phyloP scores from a whole-genome alignment of 2,329 filamentous ascomycete genomes.

The Ophiostoma tasmaniense region DNA sequence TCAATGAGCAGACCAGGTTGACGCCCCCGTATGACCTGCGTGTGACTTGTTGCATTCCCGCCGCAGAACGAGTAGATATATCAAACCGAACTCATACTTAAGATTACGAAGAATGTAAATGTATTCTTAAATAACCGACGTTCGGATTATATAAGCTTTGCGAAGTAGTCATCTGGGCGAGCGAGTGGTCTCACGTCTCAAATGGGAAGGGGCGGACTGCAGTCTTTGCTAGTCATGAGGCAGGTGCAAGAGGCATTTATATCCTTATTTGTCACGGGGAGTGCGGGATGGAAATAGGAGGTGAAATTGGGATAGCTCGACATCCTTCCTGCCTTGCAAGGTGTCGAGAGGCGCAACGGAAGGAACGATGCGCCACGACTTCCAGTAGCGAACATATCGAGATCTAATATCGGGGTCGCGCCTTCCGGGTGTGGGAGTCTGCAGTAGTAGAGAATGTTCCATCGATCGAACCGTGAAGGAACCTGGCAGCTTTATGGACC shows the following conservation, averaged over 20 bases:
- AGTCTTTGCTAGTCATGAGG: not conserved
- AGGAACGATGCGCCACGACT: constrained; percentile 1
- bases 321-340: not conserved
- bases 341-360: not conserved
- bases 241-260: not conserved
- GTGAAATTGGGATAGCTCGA: not conserved
- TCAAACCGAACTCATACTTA: too few species aligned
- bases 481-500: not conserved
- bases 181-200: too few species aligned
- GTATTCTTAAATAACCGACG: not conserved
- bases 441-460: not conserved
- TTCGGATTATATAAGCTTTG: not conserved
- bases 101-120: not conserved
- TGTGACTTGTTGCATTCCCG: too few species aligned
- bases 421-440: not conserved
- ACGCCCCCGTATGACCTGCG: too few species aligned
- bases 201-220: not conserved
- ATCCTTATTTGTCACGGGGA: not conserved
- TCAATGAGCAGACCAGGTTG: too few species aligned
- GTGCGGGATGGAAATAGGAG: not conserved
- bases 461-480: not conserved
- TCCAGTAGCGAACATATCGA: not conserved
- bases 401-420: not conserved
- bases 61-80: too few species aligned
- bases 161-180: not conserved